phyloP scores from a whole-genome alignment of 257 asterid genomes.

The Solanum arcanum region DNA sequence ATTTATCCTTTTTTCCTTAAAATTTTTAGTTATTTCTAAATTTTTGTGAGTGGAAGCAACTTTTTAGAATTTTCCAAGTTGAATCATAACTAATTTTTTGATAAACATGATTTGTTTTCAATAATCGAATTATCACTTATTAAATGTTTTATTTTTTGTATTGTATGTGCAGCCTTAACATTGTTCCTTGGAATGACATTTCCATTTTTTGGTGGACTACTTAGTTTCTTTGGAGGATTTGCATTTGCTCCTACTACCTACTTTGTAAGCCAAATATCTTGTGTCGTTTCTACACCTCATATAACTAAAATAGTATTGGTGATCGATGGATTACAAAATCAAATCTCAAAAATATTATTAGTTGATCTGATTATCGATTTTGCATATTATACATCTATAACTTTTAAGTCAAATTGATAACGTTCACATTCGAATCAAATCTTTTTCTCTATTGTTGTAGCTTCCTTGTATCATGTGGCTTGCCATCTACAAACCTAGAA shows the following conservation, averaged over 20 bases:
- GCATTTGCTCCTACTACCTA: slow-evolving; percentile 5
- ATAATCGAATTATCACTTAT: not conserved
- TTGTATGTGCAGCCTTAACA: slow-evolving; percentile 15
- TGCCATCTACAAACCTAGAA: not conserved
- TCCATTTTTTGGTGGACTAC: slow-evolving; percentile 15
- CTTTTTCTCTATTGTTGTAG: slow-evolving; percentile 6
- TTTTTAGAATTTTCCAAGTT: no score
- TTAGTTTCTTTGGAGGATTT: not conserved
- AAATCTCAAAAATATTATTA: not conserved
- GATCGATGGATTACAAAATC: not conserved
- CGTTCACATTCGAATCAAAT: not conserved
- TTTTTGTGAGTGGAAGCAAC: no score
- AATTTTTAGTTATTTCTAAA: no score
- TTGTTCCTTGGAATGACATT: slow-evolving; percentile 26
- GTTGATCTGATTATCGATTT: not conserved
- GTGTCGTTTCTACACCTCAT: not conserved
- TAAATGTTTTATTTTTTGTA: not conserved
- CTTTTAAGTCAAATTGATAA: not conserved
- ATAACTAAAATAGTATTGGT: not conserved
- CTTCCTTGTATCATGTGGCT: not conserved
- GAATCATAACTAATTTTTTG: not conserved
- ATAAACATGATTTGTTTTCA: not conserved
- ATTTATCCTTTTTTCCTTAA: no score
- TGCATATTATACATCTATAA: not conserved
- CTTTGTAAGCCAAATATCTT: slow-evolving; percentile 11